Base-by-base conservation (phyloP, 768 basidiomycete genomes). In the Trametes elegans region DNA sequence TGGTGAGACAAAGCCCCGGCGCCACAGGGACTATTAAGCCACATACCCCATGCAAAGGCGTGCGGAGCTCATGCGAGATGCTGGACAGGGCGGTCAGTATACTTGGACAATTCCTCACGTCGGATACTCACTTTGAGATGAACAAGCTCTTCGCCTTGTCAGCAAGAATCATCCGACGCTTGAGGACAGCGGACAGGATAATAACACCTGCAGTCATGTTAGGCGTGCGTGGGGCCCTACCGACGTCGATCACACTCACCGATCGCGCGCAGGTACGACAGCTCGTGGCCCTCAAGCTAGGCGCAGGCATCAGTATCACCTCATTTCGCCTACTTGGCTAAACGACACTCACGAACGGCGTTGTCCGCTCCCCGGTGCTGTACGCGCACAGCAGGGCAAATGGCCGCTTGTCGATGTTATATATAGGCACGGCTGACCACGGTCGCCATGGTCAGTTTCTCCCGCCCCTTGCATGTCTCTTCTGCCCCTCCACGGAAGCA, bases 141-240 rank as follows among this genome's bases (percentile, higher is more conserved):
- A 95, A 95, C 39, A 92, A 68, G 60, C 88, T 85, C 72, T 96
- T 97, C 1, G 94, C 89, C 66, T 96, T 95, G 68, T 98, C 95
- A 16, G 95, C 95, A 3, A 96, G 77, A 32, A 92, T 87, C 91
- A 97, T 95, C 23, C 93, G 76, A 51, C 92, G 81, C 69, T 97
- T 95, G 42, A 97, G 78, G 6, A 95, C 92, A 10, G 93, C 93
- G 29, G 91, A 93, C 31, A 97, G 77, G 47, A 97, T 95, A 58
- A 97, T 94, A 29, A 97, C 93, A 46, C 91, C 89, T 79, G 47
- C 31, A 39, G 42, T 14, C 16, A 58, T 38, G 48, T 48, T 56
- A 59, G 43, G 1, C 55, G 16, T 31, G 13, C 16, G 16, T 10
- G 34, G 10, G 41, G 28, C 11, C 5, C 38, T 3, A 10, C 16